These are phyloP conservation scores for Globisporangium camurandrum DNA, from an alignment of 352 stramenopile genomes.

Conservation along the genomic window DNA sequence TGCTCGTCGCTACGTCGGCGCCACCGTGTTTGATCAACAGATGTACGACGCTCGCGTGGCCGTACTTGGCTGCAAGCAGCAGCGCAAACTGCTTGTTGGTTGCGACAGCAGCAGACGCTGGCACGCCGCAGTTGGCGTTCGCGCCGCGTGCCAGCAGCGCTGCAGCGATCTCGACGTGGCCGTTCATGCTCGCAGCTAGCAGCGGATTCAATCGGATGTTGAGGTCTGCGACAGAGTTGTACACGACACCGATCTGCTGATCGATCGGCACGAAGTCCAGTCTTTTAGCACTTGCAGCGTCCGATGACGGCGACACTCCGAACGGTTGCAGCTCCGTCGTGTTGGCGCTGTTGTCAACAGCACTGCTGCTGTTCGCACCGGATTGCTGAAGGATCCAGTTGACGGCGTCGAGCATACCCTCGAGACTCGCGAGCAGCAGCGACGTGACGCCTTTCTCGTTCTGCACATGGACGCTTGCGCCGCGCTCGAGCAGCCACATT, in stretches of 20 bases:
- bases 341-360: neutral
- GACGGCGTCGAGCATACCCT: conserved; percentile 43
- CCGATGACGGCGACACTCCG: neutral
- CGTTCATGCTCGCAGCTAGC: conserved; percentile 66
- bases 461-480: conserved; percentile 27
- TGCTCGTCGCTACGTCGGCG: conserved; percentile 24
- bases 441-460: conserved; percentile 73
- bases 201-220: conserved; percentile 55
- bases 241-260: conserved; percentile 56
- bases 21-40: conserved; percentile 55
- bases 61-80: conserved; percentile 89
- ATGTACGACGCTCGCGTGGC: conserved; percentile 80
- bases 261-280: conserved; percentile 18
- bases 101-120: conserved; percentile 3
- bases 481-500: conserved; percentile 43
- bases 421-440: conserved; percentile 60
- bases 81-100: conserved; percentile 46
- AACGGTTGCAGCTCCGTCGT: too few relatives aligned
- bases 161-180: conserved; percentile 42
- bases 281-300: neutral
- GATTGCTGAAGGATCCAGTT: conserved; percentile 26
- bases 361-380: neutral
- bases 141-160: conserved; percentile 36
- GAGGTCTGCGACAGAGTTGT: conserved; percentile 54
- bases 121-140: conserved; percentile 14